Base-by-base conservation (phyloP, 345 rosid species). In the Turritis glabra region DNA sequence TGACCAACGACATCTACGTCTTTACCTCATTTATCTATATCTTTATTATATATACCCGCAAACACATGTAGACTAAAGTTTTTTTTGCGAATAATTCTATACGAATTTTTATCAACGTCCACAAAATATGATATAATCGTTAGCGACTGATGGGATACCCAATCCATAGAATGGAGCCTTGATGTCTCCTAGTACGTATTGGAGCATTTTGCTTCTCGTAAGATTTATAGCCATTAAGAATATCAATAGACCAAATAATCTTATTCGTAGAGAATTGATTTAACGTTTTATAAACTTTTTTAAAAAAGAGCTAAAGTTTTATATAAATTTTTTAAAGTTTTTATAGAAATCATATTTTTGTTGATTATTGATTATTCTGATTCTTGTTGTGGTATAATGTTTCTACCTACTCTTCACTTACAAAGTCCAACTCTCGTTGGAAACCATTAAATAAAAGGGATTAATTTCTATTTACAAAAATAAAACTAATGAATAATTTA, bases 71-170 rank as follows among this genome's bases (percentile, higher is more conserved):
- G 5, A 55, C 43, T 66, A 66, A 74, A 47, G 60, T 26, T 65
- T 55, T 57, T 44, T 55, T 56, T 18, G 22, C 33, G 67, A 74
- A 66, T 66, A 59, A 55, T 40, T 41, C 35, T 56, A 37, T 10
- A 66, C 33, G 43, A 66, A 25, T 66, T 6, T 58, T 65, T 9
- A 35, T 33, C 43, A 25, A 12, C 19, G 26, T 47, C 67, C 72
- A 66, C 67, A 74, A 35, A 56, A 58, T 69, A 67, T 48, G 67
- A 57, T 66, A 55, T 23, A 43, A 55, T 73, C 77, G 67, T 74
- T 37, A 46, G 64, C 35, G 67, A 74, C 40, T 57, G 67, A 56
- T 8, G n/a, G 7, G 72, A 66, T 74, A 47, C 72, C 43, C 58
- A 44, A 74, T 57, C 72, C 67, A 65, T 56, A 37, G 59, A 65